Conservation (phyloP, 345 rosid species). For the Noccaea caerulescens region DNA sequence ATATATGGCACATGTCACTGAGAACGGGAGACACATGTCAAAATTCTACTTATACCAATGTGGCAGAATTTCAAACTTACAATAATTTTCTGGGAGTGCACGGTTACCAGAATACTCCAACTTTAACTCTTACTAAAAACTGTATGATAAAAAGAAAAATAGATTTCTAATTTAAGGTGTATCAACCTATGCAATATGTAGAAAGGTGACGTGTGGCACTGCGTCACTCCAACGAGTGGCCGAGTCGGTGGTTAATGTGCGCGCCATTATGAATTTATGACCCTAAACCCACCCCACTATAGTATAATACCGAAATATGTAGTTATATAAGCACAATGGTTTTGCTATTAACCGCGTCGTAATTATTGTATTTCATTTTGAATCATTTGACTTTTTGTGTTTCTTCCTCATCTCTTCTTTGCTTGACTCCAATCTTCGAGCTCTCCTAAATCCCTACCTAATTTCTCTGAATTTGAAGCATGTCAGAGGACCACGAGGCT, state of each 20-base stretch:
- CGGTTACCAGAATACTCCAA: too few relatives aligned
- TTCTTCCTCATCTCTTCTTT: not conserved
- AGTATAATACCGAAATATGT: not conserved
- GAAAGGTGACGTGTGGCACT: slow-evolving; percentile 15
- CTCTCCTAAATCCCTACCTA: not conserved
- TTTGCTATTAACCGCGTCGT: slow-evolving; percentile 2
- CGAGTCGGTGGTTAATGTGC: not conserved
- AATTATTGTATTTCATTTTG: slow-evolving; percentile 9
- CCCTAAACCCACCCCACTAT: slow-evolving; percentile 27
- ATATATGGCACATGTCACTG: too few relatives aligned
- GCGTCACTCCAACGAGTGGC: slow-evolving; percentile 26
- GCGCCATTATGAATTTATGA: slow-evolving; percentile 11
- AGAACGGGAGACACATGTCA: too few relatives aligned
- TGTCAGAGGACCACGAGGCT: slow-evolving; percentile 31
- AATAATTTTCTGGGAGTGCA: too few relatives aligned
- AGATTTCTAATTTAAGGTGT: too few relatives aligned
- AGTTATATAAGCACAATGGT: not conserved
- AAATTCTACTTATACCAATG: too few relatives aligned
- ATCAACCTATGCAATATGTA: too few relatives aligned
- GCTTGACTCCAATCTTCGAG: slow-evolving; percentile 6
- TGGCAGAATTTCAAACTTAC: too few relatives aligned
- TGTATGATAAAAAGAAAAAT: too few relatives aligned
- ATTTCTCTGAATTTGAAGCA: slow-evolving; percentile 2
- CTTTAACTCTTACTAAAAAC: too few relatives aligned
- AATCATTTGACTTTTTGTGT: slow-evolving; percentile 19